Conservation (phyloP, 306 rosid genomes). For the Rosa rugosa region DNA sequence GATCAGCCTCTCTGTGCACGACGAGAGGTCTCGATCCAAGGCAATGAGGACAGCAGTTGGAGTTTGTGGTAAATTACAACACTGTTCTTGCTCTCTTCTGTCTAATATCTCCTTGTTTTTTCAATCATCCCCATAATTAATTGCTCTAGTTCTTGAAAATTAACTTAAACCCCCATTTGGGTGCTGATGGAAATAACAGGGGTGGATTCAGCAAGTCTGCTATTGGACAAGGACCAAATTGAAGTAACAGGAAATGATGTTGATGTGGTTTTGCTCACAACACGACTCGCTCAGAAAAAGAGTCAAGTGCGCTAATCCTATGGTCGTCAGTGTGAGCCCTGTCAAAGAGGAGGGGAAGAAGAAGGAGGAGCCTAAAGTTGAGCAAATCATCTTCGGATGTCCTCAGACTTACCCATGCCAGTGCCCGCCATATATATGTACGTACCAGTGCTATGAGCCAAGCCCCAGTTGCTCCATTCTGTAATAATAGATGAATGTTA, state of each 20-base stretch:
- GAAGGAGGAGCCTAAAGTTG: background rate
- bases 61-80: constrained; percentile 27
- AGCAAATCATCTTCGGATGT: background rate
- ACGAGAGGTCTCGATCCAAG: constrained; percentile 32
- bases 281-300: constrained; percentile 41
- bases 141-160: background rate
- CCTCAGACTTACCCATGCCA: background rate
- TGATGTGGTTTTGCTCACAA: constrained; percentile 40
- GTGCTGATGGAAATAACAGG: constrained; percentile 17
- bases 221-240: constrained; percentile 26
- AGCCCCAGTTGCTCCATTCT: background rate
- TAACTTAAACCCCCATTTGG: background rate
- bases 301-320: constrained; percentile 31
- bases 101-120: background rate
- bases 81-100: background rate
- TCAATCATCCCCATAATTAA: background rate
- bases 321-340: constrained; percentile 29
- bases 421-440: background rate
- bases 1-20: constrained; percentile 37
- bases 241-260: constrained; percentile 43
- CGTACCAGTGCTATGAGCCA: background rate
- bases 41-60: constrained; percentile 49
- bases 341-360: constrained; percentile 17
- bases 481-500: background rate
- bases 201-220: constrained; percentile 34